These are phyloP conservation scores for Penicillium roqueforti DNA, from an alignment of 495 filamentous ascomycete genomes.

Conservation along the genomic window DNA sequence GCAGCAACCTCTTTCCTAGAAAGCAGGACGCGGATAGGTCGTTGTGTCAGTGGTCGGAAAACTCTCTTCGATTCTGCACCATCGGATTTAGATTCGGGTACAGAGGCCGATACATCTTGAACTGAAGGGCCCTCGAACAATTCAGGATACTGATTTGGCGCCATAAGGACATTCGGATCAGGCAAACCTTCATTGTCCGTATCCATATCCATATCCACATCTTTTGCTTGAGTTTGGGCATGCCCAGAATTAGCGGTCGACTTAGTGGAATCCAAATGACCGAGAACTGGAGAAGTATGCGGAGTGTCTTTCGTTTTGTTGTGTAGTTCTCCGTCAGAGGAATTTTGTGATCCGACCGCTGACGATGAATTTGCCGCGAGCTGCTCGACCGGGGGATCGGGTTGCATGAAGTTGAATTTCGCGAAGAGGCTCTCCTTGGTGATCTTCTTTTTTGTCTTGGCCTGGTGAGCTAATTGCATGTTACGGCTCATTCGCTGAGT, in stretches of 20 bases:
- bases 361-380: constrained; percentile 35
- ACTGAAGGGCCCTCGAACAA: not conserved
- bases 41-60: constrained; percentile 17
- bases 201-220: not conserved
- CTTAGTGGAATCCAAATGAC: constrained; percentile 22
- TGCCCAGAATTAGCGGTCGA: constrained; percentile 16
- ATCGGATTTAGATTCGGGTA: not conserved
- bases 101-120: not conserved
- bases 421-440: constrained; percentile 80
- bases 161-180: constrained; percentile 19
- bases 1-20: constrained; percentile 37
- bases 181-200: constrained; percentile 12
- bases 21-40: constrained; percentile 38
- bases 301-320: constrained; percentile 42
- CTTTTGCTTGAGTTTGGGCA: not conserved
- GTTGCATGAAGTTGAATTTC: constrained; percentile 67
- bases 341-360: constrained; percentile 40
- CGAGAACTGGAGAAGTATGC: constrained; percentile 45
- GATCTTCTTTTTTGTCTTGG: constrained; percentile 87
- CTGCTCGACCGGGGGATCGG: constrained; percentile 21
- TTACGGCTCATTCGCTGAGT: constrained; percentile 87
- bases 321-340: constrained; percentile 45
- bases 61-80: constrained; percentile 17
- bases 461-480: constrained; percentile 87
- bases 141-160: not conserved